These are phyloP conservation scores for Hypericum androsaemum DNA, from an alignment of 345 rosid species.

Conservation along the genomic window DNA sequence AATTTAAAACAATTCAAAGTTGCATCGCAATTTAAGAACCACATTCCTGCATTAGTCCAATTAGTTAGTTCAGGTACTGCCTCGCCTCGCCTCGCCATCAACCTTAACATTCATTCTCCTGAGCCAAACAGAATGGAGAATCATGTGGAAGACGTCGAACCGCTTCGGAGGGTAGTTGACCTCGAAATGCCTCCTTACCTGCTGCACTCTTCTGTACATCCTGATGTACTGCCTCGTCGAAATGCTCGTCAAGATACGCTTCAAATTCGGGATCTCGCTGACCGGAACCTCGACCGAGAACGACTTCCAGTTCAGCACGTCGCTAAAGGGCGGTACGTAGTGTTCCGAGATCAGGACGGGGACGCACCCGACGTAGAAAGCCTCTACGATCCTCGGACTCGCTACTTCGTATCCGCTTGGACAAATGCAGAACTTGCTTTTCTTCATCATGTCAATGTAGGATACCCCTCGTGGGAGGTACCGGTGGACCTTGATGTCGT, in stretches of 20 bases:
- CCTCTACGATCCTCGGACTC: slow-evolving; percentile 77
- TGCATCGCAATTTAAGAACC: background rate
- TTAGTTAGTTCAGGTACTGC: no score
- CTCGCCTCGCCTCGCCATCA: slow-evolving; percentile 16
- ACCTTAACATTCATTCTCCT: slow-evolving; percentile 67
- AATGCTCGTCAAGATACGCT: slow-evolving; percentile 44
- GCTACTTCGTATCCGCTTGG: slow-evolving; percentile 97
- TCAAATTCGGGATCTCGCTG: slow-evolving; percentile 61
- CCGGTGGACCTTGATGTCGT: slow-evolving; percentile 48
- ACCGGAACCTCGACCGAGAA: slow-evolving; percentile 61
- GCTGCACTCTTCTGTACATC: slow-evolving; percentile 67
- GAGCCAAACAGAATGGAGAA: slow-evolving; percentile 84
- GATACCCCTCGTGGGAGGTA: slow-evolving; percentile 68
- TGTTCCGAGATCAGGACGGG: slow-evolving; percentile 77
- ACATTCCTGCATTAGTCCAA: no score
- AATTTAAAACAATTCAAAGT: no score
- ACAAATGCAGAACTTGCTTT: slow-evolving; percentile 74
- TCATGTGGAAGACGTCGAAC: slow-evolving; percentile 87
- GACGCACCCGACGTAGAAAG: slow-evolving; percentile 74
- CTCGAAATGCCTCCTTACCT: slow-evolving; percentile 68
- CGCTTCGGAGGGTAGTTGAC: slow-evolving; percentile 69
- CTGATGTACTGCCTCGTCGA: slow-evolving; percentile 68
- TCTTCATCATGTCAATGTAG: slow-evolving; percentile 65
- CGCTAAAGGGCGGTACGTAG: slow-evolving; percentile 80
- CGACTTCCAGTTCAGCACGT: slow-evolving; percentile 70